Conservation (phyloP, 2,329 filamentous ascomycete species). For the Nigrospora sphaerica region DNA sequence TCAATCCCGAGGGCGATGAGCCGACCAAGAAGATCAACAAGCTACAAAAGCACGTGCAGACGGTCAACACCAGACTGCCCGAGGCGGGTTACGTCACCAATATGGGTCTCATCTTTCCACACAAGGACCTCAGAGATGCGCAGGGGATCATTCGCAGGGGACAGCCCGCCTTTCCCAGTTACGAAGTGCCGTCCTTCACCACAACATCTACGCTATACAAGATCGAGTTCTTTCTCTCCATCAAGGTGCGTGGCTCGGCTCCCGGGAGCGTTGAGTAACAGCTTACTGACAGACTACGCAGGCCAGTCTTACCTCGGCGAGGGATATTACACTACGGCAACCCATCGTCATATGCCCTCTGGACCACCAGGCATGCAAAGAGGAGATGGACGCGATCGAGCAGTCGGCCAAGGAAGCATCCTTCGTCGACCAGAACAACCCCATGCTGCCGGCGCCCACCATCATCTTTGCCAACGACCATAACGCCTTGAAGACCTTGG, state of each 20-base stretch:
- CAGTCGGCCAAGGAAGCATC: constrained; percentile 91
- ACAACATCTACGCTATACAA: constrained; percentile 93
- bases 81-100: constrained; percentile 92
- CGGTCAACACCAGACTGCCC: constrained; percentile 76
- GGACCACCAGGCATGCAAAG: constrained; percentile 91
- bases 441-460: constrained; percentile 79
- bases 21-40: constrained; percentile 84
- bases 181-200: constrained; percentile 84
- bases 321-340: constrained; percentile 82
- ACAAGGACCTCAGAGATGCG: constrained; percentile 77
- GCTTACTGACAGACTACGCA: constrained; percentile 26
- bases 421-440: constrained; percentile 80
- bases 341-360: constrained; percentile 94
- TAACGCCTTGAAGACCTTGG: constrained; percentile 53
- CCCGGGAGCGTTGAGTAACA: no score
- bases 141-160: constrained; percentile 83
- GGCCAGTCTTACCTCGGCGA: constrained; percentile 81
- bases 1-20: constrained; percentile 94
- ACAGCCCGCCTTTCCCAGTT: constrained; percentile 82
- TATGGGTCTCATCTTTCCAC: constrained; percentile 82
- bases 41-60: constrained; percentile 75
- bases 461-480: constrained; percentile 76
- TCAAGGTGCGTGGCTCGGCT: constrained; percentile 59
- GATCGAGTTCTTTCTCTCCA: constrained; percentile 92
- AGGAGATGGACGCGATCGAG: constrained; percentile 98